phyloP scores from a whole-genome alignment of 495 filamentous ascomycete genomes.

The Aspergillus avenaceus region DNA sequence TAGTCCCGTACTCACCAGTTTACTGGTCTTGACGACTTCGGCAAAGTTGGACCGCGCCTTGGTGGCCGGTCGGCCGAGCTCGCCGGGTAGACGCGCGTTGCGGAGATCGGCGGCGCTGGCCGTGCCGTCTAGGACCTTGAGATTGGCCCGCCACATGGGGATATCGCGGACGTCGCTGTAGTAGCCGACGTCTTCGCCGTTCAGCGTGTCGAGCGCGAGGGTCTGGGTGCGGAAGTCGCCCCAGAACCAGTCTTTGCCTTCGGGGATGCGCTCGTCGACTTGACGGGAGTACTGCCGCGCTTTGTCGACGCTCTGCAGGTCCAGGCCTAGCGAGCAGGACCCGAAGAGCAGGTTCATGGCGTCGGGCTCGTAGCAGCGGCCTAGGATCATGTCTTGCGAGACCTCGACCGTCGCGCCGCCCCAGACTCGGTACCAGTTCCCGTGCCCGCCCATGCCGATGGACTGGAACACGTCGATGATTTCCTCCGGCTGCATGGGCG shows the following conservation, averaged over 20 bases:
- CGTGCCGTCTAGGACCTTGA: constrained; percentile 38
- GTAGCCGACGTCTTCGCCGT: constrained; percentile 43
- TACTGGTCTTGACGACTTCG: constrained; percentile 32
- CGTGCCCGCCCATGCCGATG: constrained; percentile 40
- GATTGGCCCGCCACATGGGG: constrained; percentile 39
- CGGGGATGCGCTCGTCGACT: constrained; percentile 42
- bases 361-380: constrained; percentile 50
- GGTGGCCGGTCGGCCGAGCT: constrained; percentile 21
- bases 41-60: constrained; percentile 22
- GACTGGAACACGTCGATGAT: constrained; percentile 31
- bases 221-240: constrained; percentile 51
- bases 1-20: constrained; percentile 28
- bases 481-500: constrained; percentile 28
- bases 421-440: constrained; percentile 46
- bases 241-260: constrained; percentile 51
- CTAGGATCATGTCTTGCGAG: constrained; percentile 47
- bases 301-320: constrained; percentile 32
- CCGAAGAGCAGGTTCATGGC: constrained; percentile 44
- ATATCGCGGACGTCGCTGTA: constrained; percentile 40
- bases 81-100: constrained; percentile 19
- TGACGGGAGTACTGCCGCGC: constrained; percentile 39
- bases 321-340: constrained; percentile 21
- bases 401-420: constrained; percentile 34
- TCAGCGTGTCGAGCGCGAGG: constrained; percentile 49
- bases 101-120: constrained; percentile 21